These are phyloP conservation scores for Maudiozyma humilis DNA, from an alignment of 1,139 yeast genomes.

Conservation along the genomic window DNA sequence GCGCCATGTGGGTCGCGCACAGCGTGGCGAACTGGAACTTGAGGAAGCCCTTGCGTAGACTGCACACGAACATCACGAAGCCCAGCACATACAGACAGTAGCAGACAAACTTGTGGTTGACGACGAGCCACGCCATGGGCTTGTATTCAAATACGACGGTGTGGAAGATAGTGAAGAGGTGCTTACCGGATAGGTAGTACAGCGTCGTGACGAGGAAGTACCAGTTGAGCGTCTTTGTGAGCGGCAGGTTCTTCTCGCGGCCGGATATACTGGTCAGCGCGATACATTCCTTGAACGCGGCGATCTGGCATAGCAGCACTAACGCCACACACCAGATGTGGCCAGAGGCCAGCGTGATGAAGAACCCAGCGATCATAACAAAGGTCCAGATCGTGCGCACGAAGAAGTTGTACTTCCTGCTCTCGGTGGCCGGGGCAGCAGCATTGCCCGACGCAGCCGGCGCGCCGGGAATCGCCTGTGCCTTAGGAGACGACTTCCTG, in stretches of 20 bases:
- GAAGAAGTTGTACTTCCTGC: constrained; percentile 40
- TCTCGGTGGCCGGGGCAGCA: constrained; percentile 15
- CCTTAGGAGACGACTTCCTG: constrained; percentile 2
- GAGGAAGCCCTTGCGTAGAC: constrained; percentile 81
- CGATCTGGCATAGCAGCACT: constrained; percentile 65
- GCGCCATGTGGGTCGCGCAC: constrained; percentile 90
- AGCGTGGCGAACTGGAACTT: constrained; percentile 90
- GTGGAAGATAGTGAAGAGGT: constrained; percentile 50
- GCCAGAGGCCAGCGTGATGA: constrained; percentile 72
- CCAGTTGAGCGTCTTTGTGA: constrained; percentile 85
- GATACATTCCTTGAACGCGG: constrained; percentile 87
- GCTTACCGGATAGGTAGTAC: constrained; percentile 83
- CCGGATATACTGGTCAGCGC: constrained; percentile 80
- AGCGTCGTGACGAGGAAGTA: constrained; percentile 72
- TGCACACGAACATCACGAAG: constrained; percentile 80
- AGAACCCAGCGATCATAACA: constrained; percentile 76
- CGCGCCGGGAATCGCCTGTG: no score
- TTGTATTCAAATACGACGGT: constrained; percentile 37
- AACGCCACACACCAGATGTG: constrained; percentile 71
- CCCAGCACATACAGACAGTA: constrained; percentile 83
- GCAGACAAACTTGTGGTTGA: constrained; percentile 76
- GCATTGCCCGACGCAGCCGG: neutral
- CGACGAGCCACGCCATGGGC: constrained; percentile 37
- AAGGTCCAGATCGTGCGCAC: constrained; percentile 93
- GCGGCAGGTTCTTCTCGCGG: constrained; percentile 71